phyloP scores from a whole-genome alignment of 208 protist species.

The Phytomonas sp. region DNA sequence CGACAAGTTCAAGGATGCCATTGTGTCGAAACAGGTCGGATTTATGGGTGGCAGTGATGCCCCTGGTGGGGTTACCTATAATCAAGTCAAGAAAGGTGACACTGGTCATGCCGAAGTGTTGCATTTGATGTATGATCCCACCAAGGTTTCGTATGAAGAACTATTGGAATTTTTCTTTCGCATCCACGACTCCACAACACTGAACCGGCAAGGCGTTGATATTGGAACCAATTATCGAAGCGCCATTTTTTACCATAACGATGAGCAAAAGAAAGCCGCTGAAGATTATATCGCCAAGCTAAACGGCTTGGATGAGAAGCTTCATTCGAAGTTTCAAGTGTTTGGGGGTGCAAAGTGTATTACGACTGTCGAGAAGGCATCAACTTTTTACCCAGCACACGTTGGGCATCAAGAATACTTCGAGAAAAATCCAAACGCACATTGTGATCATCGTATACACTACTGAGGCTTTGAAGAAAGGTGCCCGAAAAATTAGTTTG shows the following conservation, averaged over 20 bases:
- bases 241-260: conserved; percentile 87
- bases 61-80: conserved; percentile 46
- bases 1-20: conserved; percentile 69
- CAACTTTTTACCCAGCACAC: conserved; percentile 78
- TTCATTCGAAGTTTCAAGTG: conserved; percentile 60
- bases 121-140: conserved; percentile 77
- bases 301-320: conserved; percentile 42
- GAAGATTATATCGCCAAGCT: conserved; percentile 71
- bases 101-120: conserved; percentile 95
- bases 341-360: conserved; percentile 56
- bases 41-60: conserved; percentile 58
- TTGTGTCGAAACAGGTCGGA: conserved; percentile 73
- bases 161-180: conserved; percentile 92
- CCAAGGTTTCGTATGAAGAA: conserved; percentile 71
- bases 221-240: conserved; percentile 93
- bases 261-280: conserved; percentile 75
- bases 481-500: too few species aligned
- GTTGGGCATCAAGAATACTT: conserved; percentile 86
- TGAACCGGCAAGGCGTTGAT: conserved; percentile 88
- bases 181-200: conserved; percentile 92
- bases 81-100: conserved; percentile 86
- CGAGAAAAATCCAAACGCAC: conserved; percentile 66
- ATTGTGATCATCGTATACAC: conserved; percentile 78
- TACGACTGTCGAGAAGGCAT: conserved; percentile 57
- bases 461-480: conserved; percentile 16